Evolutionary conservation across 1,139 yeast species (phyloP).

Genomic region (Debaryomyces subglobosus): DNA sequence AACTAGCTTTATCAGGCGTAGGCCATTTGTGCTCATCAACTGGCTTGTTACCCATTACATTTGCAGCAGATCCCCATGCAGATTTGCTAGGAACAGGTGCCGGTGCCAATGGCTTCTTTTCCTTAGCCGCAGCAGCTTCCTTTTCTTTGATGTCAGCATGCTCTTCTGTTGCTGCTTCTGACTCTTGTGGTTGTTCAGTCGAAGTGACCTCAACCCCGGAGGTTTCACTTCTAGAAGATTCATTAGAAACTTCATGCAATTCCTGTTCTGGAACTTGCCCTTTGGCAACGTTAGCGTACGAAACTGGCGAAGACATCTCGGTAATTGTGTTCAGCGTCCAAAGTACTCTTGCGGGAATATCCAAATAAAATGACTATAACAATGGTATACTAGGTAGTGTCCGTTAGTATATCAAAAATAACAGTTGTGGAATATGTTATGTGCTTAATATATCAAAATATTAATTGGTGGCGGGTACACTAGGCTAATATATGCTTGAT

Average conservation of each 20-base stretch:
- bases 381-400: neutral
- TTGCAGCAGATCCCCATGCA: slow-evolving; percentile 62
- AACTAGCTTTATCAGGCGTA: slow-evolving; percentile 47
- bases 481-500: slow-evolving; percentile 5
- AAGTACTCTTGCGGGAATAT: slow-evolving; percentile 1
- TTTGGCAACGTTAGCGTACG: slow-evolving; percentile 45
- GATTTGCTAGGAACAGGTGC: slow-evolving; percentile 76
- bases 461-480: slow-evolving; percentile 7
- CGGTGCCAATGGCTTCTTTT: slow-evolving; percentile 58
- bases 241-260: slow-evolving; percentile 2
- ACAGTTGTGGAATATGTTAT: neutral
- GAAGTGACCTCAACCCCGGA: slow-evolving; percentile 2
- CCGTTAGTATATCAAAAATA: neutral
- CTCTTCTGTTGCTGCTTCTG: neutral
- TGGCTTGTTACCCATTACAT: slow-evolving; percentile 24
- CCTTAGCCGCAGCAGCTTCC: slow-evolving; percentile 19
- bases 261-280: slow-evolving; percentile 7
- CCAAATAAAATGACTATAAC: slow-evolving; percentile 1
- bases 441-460: slow-evolving; percentile 1
- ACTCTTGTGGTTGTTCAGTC: slow-evolving; percentile 5
- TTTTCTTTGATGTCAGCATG: slow-evolving; percentile 1
- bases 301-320: slow-evolving; percentile 14
- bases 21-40: slow-evolving; percentile 63
- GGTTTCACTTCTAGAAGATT: slow-evolving; percentile 3
- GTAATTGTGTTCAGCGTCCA: neutral